Conservation (phyloP, 129 eudicot genomes). For the Arctium lappa region DNA sequence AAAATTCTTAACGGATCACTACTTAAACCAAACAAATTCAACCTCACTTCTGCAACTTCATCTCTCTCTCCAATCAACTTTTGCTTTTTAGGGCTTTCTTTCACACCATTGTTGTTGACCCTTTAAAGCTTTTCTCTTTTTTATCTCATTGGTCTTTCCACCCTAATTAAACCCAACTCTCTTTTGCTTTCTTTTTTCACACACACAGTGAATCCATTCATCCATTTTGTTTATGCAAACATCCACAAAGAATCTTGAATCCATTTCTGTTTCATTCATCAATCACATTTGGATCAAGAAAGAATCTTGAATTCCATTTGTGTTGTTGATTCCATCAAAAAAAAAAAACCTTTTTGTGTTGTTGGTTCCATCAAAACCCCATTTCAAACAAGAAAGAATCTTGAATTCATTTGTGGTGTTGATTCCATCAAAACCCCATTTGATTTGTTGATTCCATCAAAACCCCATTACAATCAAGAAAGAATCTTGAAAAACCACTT, state of each 20-base stretch:
- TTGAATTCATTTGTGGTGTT: not conserved
- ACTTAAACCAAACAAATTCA: conserved; percentile 31
- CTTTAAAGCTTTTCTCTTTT: conserved; percentile 32
- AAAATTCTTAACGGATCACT: conserved; percentile 60
- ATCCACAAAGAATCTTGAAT: conserved; percentile 18
- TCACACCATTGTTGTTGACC: conserved; percentile 32
- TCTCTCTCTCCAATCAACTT: conserved; percentile 37
- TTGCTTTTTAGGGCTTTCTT: conserved; percentile 37
- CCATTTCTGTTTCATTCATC: not conserved
- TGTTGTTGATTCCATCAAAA: not conserved
- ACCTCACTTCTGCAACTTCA: conserved; percentile 19
- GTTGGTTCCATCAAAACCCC: not conserved
- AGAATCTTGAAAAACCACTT: not conserved
- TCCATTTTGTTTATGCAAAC: conserved; percentile 14
- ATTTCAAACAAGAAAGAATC: not conserved
- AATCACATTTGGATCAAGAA: conserved; percentile 8
- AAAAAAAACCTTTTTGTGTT: not conserved
- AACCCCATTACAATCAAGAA: conserved; percentile 1
- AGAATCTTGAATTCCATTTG: not conserved
- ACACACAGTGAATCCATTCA: not conserved
- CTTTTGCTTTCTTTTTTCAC: conserved; percentile 10
- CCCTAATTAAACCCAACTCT: not conserved
- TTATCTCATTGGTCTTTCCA: conserved; percentile 28
- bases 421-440: not conserved
- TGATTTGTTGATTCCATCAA: conserved; percentile 7